phyloP scores from a whole-genome alignment of 192 early-diverging fungal species.

The Linnemannia elongata region DNA sequence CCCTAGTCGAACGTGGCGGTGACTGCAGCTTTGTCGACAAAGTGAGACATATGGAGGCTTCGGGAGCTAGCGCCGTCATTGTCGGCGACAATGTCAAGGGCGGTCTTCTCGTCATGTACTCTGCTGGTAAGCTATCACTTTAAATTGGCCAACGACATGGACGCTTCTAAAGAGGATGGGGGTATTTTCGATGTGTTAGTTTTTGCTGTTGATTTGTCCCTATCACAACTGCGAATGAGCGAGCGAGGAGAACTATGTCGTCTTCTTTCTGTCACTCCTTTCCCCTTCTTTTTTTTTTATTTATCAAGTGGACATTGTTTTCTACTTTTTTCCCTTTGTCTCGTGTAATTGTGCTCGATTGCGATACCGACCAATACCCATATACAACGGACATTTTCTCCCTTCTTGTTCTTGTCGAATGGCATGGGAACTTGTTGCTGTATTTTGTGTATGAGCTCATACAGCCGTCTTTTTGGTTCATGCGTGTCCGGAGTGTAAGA shows the following conservation, averaged over 20 bases:
- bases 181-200: not conserved
- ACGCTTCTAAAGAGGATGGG: not conserved
- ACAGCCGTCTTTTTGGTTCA: not conserved
- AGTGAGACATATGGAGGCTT: conserved; percentile 89
- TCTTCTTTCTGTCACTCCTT: not conserved
- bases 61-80: conserved; percentile 87
- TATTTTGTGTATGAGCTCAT: not conserved
- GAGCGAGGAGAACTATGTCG: not conserved
- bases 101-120: conserved; percentile 91
- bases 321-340: not conserved
- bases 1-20: conserved; percentile 86
- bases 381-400: not conserved
- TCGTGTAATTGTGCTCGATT: not conserved
- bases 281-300: too few relatives aligned
- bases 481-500: not conserved
- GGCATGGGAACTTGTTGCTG: not conserved
- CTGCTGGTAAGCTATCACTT: conserved; percentile 58
- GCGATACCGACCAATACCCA: not conserved
- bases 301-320: conserved; percentile 1
- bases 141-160: not conserved
- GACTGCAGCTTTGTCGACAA: conserved; percentile 92
- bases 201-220: not conserved
- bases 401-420: not conserved
- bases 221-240: not conserved
- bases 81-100: conserved; percentile 87